These are phyloP conservation scores for Pelargonium fulgidum DNA, from an alignment of 441 rosid species.

Conservation along the genomic window DNA sequence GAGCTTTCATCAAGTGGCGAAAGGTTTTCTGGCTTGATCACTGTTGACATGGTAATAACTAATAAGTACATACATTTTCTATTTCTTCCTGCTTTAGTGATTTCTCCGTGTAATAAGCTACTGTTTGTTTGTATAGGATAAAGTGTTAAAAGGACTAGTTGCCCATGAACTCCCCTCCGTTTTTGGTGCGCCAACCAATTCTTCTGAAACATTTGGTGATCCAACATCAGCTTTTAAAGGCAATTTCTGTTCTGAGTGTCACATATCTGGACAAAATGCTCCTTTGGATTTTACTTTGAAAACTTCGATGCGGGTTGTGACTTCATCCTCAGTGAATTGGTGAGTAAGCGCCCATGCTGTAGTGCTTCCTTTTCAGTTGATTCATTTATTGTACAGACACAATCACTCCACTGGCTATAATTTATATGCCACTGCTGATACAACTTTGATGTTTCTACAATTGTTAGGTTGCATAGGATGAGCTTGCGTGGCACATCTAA, in stretches of 20 bases:
- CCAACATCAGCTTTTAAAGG: constrained; percentile 30
- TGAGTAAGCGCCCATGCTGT: constrained; percentile 26
- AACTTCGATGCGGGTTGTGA: constrained; percentile 54
- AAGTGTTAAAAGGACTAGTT: constrained; percentile 80
- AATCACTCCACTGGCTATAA: neutral
- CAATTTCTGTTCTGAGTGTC: constrained; percentile 47
- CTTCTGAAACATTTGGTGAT: constrained; percentile 36
- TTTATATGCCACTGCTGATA: constrained; percentile 3
- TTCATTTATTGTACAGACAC: neutral
- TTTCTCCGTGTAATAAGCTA: constrained; percentile 14
- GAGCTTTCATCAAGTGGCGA: constrained; percentile 71
- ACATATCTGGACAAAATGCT: constrained; percentile 47
- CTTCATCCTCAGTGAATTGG: constrained; percentile 61
- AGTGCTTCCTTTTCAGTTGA: constrained; percentile 1
- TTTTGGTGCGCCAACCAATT: constrained; percentile 28
- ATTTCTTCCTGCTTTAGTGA: constrained; percentile 13
- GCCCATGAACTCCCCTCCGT: constrained; percentile 31
- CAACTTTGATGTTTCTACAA: constrained; percentile 18
- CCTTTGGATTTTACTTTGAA: constrained; percentile 91
- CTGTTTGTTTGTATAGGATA: constrained; percentile 41
- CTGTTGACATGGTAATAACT: constrained; percentile 63
- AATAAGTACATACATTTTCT: constrained; percentile 10
- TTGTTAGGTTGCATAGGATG: constrained; percentile 64
- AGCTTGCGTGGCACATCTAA: constrained; percentile 38
- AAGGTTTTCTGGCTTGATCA: constrained; percentile 35